Base-by-base conservation (phyloP, 345 rosid genomes). In the Aegle marmelos region DNA sequence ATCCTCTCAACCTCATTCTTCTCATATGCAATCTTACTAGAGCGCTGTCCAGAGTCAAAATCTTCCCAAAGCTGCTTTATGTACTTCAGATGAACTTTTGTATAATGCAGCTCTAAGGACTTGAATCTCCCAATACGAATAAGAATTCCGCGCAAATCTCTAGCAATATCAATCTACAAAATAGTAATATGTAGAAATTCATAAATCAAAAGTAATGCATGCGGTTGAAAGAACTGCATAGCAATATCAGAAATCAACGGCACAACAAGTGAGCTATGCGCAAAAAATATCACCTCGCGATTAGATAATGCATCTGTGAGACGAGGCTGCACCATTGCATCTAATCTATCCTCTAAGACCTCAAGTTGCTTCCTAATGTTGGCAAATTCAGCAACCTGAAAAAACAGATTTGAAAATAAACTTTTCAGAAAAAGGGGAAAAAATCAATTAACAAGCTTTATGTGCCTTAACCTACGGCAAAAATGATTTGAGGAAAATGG, bases 351-450 rank as follows among this genome's bases (percentile, higher is more conserved):
- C 88, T 96, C 99, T 72, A 96, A 87, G 36, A 91, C 94, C 85
- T 96, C 94, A 68, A 96, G 95, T 83, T 96, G 99, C 89, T 85
- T 96, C 84, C 94, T 88, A 28, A 96, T 90, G 78, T 94, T 96
- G 30, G 99, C 99, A 90, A 96, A 96, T 80, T 96, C 99, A 67
- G 98, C 98, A 76, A 96, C 99, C 99, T 95, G 83, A 75, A 79
- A 77, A 78, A 16, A 8, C 34, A 60, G 73, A 24, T 72, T 59
- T 5, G 21, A 78, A 54, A 22, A 58, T 48, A 22, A 64, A 16
- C 17, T 50, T 16, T 53, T 2, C 19, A 53, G 50, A 45, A 45
- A 45, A 53, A 53, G 8, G 57, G 19, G 17, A 41, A 0, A 68
- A 79, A 50, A 7, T 65, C 66, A 66, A 66, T 53, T 16, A 37